Base-by-base conservation (phyloP, 305 asterid species). In the Fraxinus ornus region DNA sequence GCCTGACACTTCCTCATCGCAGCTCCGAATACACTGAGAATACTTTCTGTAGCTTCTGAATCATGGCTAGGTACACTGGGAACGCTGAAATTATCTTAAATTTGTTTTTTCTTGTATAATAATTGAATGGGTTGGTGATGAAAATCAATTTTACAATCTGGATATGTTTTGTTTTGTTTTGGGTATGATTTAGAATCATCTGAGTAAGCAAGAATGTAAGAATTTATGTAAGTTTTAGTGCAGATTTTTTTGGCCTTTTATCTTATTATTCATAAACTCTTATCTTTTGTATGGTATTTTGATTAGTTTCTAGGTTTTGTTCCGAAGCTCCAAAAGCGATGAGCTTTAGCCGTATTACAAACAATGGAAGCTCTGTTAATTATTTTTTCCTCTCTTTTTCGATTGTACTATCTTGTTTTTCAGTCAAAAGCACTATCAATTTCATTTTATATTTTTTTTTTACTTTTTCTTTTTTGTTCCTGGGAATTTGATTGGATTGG, bases 41-140 rank as follows among this genome's bases (percentile, higher is more conserved):
- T n/a, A n/a, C n/a, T n/a, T n/a, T n/a, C n/a, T n/a, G 32, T 12
- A 24, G n/a, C 36, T 24, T 68, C 80, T 66, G 81, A 82, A 17
- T 82, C 78, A 82, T 88, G 88, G 89, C 89, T 88, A 79, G 89
- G 89, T 86, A 78, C 13, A 33, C 9, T 77, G 60, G 55, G 68
- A 41, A 70, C 37, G 21, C 70, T 7, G 19, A 39, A 22, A 2
- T 66, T 21, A 49, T 81, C 47, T 68, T 52, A 33, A 33, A 30
- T 19, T 72, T 82, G 9, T 2, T 68, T 68, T 44, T 26, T 77
- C 47, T 49, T 21, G 57, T 44, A 44, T 44, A 12, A 44, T 44
- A 44, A 44, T 12, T 44, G 30, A 41, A 81, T 86, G 89, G 86
- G 83, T 77, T 76, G 86, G 89, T 81, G 36, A 68, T 3, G 3